phyloP scores from a whole-genome alignment of 306 rosid species.

The Psophocarpus tetragonolobus region DNA sequence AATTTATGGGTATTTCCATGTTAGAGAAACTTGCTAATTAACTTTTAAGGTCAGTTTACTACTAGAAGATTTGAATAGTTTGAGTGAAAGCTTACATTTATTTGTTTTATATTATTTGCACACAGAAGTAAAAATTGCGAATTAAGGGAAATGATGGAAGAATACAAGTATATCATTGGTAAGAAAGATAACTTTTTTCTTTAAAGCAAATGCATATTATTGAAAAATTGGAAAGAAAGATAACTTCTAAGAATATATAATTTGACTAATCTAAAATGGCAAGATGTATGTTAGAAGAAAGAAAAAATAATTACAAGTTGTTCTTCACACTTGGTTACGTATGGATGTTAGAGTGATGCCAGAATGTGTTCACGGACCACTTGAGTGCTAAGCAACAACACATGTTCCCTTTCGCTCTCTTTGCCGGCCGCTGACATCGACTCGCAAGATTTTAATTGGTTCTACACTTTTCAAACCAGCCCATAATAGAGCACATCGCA shows the following conservation, averaged over 20 bases:
- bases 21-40: no score
- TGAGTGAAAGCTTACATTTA: no score
- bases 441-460: neutral
- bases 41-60: no score
- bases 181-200: no score
- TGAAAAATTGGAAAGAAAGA: no score
- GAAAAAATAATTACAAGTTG: neutral
- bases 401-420: neutral
- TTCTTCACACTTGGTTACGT: neutral
- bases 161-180: neutral
- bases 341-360: constrained; percentile 19
- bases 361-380: constrained; percentile 9
- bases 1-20: no score
- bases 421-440: neutral
- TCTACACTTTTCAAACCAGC: neutral
- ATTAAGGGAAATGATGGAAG: neutral
- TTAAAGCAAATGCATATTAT: no score
- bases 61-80: no score
- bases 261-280: neutral
- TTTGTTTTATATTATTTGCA: no score
- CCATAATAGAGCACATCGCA: neutral
- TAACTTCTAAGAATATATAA: neutral
- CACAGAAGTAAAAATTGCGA: no score
- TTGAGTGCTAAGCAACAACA: neutral
- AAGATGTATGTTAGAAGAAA: neutral